phyloP scores from a whole-genome alignment of 805 yeast genomes.

The Kluyveromyces starmeri region DNA sequence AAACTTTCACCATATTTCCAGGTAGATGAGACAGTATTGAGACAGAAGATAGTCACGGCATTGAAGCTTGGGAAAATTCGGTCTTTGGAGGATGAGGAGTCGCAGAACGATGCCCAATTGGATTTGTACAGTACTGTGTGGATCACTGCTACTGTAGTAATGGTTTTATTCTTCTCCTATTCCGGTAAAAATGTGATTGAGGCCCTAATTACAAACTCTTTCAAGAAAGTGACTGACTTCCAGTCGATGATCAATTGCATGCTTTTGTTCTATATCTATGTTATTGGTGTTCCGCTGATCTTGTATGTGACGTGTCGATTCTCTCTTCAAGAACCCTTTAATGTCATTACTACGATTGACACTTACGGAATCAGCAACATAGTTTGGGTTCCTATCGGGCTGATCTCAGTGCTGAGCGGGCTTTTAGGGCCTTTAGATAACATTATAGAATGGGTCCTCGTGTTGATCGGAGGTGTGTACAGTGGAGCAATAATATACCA shows the following conservation, averaged over 20 bases:
- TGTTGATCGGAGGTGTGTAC: constrained; percentile 7
- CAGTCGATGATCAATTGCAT: constrained; percentile 59
- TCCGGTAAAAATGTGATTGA: constrained; percentile 60
- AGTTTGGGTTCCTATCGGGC: constrained; percentile 78
- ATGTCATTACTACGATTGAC: constrained; percentile 42
- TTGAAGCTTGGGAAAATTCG: constrained; percentile 1
- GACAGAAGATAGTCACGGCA: constrained; percentile 3
- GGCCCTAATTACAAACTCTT: constrained; percentile 35
- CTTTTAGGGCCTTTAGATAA: constrained; percentile 3
- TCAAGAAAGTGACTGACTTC: constrained; percentile 39
- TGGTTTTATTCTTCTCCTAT: constrained; percentile 64
- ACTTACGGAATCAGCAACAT: constrained; percentile 78
- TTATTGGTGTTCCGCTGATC: constrained; percentile 50
- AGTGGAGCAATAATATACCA: constrained; percentile 2
- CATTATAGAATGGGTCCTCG: constrained; percentile 9
- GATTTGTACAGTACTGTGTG: constrained; percentile 88
- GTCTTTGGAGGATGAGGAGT: constrained; percentile 1
- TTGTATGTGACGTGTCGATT: constrained; percentile 47
- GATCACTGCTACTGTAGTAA: constrained; percentile 78
- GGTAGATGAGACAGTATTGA: background rate
- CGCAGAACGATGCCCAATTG: constrained; percentile 32
- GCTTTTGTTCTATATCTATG: constrained; percentile 67
- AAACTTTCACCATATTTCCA: constrained; percentile 5
- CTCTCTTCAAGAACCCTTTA: constrained; percentile 41
- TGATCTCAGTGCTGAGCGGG: constrained; percentile 17